Evolutionary conservation across 2,329 filamentous ascomycete species (phyloP).

Genomic region (Venturia oleaginea): DNA sequence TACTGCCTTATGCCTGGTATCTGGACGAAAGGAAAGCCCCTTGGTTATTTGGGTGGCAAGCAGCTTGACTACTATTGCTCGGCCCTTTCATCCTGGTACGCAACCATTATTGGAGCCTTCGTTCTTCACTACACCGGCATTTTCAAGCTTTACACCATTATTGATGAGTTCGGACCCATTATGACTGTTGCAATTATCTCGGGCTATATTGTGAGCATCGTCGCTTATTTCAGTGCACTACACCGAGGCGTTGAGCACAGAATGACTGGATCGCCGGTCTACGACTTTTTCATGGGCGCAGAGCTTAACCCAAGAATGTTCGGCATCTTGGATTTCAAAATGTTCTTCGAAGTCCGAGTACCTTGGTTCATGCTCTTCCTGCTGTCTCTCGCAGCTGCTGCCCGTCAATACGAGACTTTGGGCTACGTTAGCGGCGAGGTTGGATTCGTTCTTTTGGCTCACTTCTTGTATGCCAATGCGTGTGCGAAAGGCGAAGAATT

Average conservation of each 20-base stretch:
- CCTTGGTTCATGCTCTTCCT: conserved; percentile 89
- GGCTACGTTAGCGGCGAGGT: conserved; percentile 84
- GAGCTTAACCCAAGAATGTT: conserved; percentile 83
- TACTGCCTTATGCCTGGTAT: conserved; percentile 85
- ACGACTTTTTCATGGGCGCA: conserved; percentile 87
- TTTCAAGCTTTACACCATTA: conserved; percentile 83
- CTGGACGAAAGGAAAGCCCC: conserved; percentile 77
- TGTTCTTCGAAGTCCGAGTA: conserved; percentile 90
- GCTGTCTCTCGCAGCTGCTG: conserved; percentile 64
- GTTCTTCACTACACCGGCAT: conserved; percentile 70
- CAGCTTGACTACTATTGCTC: conserved; percentile 94
- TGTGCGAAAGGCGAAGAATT: conserved; percentile 88
- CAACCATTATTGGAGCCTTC: conserved; percentile 64
- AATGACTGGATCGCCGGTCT: conserved; percentile 75
- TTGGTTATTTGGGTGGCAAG: conserved; percentile 72
- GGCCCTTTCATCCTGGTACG: conserved; percentile 77
- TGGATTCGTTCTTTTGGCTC: conserved; percentile 74
- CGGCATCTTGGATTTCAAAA: conserved; percentile 79
- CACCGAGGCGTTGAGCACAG: conserved; percentile 75
- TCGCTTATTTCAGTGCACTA: conserved; percentile 80
- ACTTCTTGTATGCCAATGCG: conserved; percentile 86
- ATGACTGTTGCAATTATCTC: conserved; percentile 90
- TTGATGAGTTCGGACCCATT: conserved; percentile 91
- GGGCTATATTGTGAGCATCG: conserved; percentile 71
- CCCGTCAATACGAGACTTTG: conserved; percentile 74